Percentiles rank a stretch among this genome's conserved stretches.
Evolutionary conservation across 2,329 filamentous ascomycete species (phyloP).

Genomic region (Curvularia verruculosa): DNA sequence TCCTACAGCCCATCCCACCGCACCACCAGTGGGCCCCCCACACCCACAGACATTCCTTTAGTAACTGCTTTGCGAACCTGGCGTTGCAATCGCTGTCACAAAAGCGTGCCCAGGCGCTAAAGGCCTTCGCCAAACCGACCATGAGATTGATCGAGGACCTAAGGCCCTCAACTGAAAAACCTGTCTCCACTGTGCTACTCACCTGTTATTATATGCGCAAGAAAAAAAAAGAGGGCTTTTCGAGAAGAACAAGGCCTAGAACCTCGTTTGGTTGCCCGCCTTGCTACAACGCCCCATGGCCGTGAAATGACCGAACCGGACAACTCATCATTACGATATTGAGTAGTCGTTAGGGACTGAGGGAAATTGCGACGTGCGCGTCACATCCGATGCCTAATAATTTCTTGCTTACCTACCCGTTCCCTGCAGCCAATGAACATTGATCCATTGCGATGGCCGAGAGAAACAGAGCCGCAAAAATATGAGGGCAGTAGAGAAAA

Average conservation of each 20-base stretch:
- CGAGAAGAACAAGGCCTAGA: not conserved
- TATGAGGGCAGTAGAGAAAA: not conserved
- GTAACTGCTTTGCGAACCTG: not conserved
- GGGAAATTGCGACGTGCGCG: not conserved
- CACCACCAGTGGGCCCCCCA: not conserved
- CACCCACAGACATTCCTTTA: not conserved
- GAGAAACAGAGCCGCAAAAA: not conserved
- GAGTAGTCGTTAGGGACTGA: not conserved
- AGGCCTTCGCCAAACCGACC: not conserved
- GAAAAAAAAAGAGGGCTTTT: not conserved
- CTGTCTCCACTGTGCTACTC: not conserved
- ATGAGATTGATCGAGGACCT: not conserved
- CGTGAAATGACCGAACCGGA: slow-evolving; percentile 1
- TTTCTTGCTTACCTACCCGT: not conserved
- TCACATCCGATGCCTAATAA: not conserved
- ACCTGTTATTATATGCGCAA: not conserved
- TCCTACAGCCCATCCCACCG: not conserved
- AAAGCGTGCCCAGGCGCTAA: not conserved
- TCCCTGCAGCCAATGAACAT: not conserved
- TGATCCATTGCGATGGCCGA: not conserved
- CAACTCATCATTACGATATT: too few relatives aligned
- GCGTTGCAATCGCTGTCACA: not conserved
- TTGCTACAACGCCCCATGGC: not conserved
- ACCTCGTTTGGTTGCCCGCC: not conserved
- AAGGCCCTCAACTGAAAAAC: not conserved